Conservation (phyloP, 108 stramenopile genomes). For the Schizochytrium sp. region DNA sequence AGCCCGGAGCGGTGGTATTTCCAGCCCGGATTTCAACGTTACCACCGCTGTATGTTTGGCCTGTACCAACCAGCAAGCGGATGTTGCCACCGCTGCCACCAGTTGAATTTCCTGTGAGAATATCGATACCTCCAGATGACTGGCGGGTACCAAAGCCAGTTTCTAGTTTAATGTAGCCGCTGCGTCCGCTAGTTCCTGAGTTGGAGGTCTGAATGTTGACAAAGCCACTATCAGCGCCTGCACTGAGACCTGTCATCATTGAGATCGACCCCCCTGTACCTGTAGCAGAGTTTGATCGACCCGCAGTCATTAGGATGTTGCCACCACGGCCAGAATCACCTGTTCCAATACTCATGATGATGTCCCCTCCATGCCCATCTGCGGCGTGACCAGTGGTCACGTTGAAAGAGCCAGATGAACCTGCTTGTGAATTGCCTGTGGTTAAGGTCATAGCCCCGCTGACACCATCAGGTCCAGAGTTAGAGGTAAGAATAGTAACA, state of each 20-base stretch:
- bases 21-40: constrained; percentile 67
- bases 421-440: constrained; percentile 65
- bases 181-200: neutral
- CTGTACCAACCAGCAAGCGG: constrained; percentile 67
- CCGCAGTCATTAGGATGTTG: neutral
- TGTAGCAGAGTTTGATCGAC: neutral
- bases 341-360: constrained; percentile 49
- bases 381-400: constrained; percentile 67
- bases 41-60: constrained; percentile 63
- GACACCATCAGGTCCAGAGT: constrained; percentile 64
- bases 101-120: constrained; percentile 66
- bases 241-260: constrained; percentile 26
- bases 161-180: constrained; percentile 39
- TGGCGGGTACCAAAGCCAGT: constrained; percentile 63
- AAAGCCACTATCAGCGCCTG: constrained; percentile 52
- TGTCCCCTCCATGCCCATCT: constrained; percentile 58
- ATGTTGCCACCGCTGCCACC: constrained; percentile 68
- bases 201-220: constrained; percentile 18
- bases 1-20: constrained; percentile 33
- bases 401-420: constrained; percentile 63
- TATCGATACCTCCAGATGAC: constrained; percentile 62
- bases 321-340: constrained; percentile 65
- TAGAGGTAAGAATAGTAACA: constrained; percentile 62
- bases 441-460: constrained; percentile 63
- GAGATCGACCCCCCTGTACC: constrained; percentile 61